These are phyloP conservation scores for Epichloe gansuensis DNA, from an alignment of 2,329 filamentous ascomycete genomes.

Conservation along the genomic window DNA sequence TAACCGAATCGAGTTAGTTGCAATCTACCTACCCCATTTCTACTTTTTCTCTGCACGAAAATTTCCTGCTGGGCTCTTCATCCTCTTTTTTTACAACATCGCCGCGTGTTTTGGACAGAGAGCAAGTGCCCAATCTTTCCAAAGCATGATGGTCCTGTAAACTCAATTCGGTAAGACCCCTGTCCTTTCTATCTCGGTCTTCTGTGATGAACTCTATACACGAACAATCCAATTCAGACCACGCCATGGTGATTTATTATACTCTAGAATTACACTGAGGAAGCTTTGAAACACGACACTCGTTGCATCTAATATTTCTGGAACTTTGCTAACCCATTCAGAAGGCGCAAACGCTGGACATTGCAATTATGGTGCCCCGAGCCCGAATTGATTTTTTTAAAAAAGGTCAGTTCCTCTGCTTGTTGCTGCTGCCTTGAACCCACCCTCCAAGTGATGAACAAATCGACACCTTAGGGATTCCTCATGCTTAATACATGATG, in stretches of 20 bases:
- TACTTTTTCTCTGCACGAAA: slow-evolving; percentile 3
- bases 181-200: slow-evolving; percentile 2
- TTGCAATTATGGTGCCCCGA: not conserved
- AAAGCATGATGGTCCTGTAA: not conserved
- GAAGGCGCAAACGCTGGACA: not conserved
- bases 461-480: slow-evolving; percentile 53
- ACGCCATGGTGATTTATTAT: slow-evolving; percentile 39
- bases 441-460: slow-evolving; percentile 43
- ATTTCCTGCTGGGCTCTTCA: not conserved
- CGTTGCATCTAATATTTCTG: not conserved
- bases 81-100: not conserved
- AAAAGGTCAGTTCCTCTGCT: slow-evolving; percentile 34
- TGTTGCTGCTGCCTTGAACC: slow-evolving; percentile 3
- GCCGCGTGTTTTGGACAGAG: not conserved
- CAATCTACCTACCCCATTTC: not conserved
- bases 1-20: not conserved
- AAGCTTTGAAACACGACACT: slow-evolving; percentile 12
- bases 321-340: not conserved
- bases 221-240: slow-evolving; percentile 56
- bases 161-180: slow-evolving; percentile 11
- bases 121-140: slow-evolving; percentile 1
- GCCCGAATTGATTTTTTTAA: not conserved
- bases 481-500: slow-evolving; percentile 55
- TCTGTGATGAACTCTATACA: slow-evolving; percentile 24
- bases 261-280: slow-evolving; percentile 46